Conservation (phyloP, 129 eudicot genomes). For the Centaurea solstitialis region DNA sequence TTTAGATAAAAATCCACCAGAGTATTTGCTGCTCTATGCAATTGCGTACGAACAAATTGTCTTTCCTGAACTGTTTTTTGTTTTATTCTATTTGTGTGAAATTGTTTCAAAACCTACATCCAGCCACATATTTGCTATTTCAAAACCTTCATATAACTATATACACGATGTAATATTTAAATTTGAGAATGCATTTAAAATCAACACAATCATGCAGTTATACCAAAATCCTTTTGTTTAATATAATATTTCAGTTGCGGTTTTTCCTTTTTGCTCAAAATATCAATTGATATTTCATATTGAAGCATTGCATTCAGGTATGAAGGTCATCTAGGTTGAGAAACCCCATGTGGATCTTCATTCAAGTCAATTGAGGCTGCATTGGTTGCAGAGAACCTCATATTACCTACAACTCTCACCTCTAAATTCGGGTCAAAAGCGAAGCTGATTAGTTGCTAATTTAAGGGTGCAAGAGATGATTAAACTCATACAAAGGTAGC, state of each 20-base stretch:
- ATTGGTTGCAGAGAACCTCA: background rate
- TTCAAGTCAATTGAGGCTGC: background rate
- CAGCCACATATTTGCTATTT: background rate
- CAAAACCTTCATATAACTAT: background rate
- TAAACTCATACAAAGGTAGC: no score
- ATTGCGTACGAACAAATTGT: background rate
- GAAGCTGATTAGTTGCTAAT: background rate
- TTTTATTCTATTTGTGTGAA: background rate
- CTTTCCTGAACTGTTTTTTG: background rate
- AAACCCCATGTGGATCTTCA: background rate
- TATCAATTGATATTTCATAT: background rate
- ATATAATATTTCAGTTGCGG: background rate
- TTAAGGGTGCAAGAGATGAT: no score
- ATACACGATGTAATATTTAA: background rate
- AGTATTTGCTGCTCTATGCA: background rate
- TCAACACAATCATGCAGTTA: background rate
- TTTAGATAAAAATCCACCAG: background rate
- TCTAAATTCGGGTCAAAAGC: no score
- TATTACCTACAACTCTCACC: background rate
- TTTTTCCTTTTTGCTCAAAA: background rate
- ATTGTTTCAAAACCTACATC: background rate
- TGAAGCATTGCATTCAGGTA: background rate
- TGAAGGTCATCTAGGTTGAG: background rate
- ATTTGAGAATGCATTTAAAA: background rate
- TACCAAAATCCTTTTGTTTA: background rate